Evolutionary conservation across 1,284 basidiomycete species (phyloP).

Genomic region (Leccinum ponderosum): DNA sequence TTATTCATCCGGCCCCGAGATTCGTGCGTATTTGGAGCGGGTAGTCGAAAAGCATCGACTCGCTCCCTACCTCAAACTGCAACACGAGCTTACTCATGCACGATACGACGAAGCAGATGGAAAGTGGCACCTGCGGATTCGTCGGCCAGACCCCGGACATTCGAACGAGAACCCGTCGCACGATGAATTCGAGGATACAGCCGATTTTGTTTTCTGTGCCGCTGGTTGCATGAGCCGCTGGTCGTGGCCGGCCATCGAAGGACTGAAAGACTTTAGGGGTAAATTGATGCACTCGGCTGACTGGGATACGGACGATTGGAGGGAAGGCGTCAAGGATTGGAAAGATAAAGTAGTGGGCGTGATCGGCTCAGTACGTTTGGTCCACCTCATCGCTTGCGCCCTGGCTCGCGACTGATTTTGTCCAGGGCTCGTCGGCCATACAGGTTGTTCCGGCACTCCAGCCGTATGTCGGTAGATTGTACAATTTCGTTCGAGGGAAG

Average conservation of each 20-base stretch:
- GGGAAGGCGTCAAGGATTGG: conserved; percentile 51
- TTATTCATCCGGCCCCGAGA: conserved; percentile 59
- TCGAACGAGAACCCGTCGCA: conserved; percentile 15
- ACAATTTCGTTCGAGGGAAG: conserved; percentile 61
- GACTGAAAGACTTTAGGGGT: conserved; percentile 52
- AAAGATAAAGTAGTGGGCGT: conserved; percentile 57
- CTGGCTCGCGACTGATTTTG: background rate
- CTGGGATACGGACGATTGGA: conserved; percentile 51
- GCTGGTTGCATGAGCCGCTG: conserved; percentile 51
- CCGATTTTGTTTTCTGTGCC: conserved; percentile 54
- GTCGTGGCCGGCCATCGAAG: conserved; percentile 60
- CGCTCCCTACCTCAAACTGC: conserved; percentile 51
- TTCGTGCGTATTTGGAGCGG: conserved; percentile 50
- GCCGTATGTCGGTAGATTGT: conserved; percentile 48
- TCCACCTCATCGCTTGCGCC: background rate
- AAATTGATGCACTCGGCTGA: conserved; percentile 55
- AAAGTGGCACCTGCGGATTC: conserved; percentile 56
- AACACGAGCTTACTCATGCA: conserved; percentile 52
- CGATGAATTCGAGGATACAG: conserved; percentile 51
- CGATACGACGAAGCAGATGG: conserved; percentile 49
- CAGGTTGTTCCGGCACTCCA: conserved; percentile 64
- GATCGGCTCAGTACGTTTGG: conserved; percentile 52
- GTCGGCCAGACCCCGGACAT: conserved; percentile 30
- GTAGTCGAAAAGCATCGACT: conserved; percentile 63
- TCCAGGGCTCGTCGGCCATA: conserved; percentile 63